phyloP scores from a whole-genome alignment of 1,284 basidiomycete species.

The Ustilago curta region DNA sequence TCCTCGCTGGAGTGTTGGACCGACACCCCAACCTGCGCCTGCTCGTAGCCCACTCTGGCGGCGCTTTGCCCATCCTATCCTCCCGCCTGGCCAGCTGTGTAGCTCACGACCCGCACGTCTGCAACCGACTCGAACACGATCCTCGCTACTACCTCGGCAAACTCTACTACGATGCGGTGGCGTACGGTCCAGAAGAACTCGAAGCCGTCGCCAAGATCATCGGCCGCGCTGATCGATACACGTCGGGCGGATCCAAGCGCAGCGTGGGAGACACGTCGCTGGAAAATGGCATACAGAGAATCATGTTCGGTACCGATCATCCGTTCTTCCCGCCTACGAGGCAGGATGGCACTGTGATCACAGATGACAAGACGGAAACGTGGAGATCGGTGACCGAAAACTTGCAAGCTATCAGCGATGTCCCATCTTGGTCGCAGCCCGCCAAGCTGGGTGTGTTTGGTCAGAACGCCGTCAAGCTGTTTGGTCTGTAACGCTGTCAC shows the following conservation, averaged over 20 bases:
- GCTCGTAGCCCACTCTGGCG: slow-evolving; percentile 85
- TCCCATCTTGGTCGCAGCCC: slow-evolving; percentile 64
- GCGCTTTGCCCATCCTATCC: slow-evolving; percentile 80
- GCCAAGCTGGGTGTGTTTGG: slow-evolving; percentile 26
- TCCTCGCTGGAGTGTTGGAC: slow-evolving; percentile 83
- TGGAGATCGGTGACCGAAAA: slow-evolving; percentile 87
- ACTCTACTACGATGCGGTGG: slow-evolving; percentile 83
- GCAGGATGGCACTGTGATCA: slow-evolving; percentile 69
- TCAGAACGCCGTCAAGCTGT: slow-evolving; percentile 27
- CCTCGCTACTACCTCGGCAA: slow-evolving; percentile 80
- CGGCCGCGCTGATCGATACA: slow-evolving; percentile 74
- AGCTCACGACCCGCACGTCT: slow-evolving; percentile 82
- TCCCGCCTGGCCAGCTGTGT: slow-evolving; percentile 85
- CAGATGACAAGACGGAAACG: slow-evolving; percentile 57
- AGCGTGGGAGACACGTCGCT: not conserved
- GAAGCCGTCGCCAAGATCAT: slow-evolving; percentile 79
- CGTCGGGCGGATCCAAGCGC: slow-evolving; percentile 6
- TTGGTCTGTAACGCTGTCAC: slow-evolving; percentile 11
- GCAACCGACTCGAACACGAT: slow-evolving; percentile 80
- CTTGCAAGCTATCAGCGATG: slow-evolving; percentile 78
- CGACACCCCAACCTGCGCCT: slow-evolving; percentile 79
- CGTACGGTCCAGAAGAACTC: slow-evolving; percentile 84
- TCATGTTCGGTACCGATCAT: slow-evolving; percentile 88
- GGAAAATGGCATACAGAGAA: slow-evolving; percentile 72
- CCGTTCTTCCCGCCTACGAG: slow-evolving; percentile 87